These are phyloP conservation scores for Tolypocladium capitatum DNA, from an alignment of 2,329 filamentous ascomycete species.

Conservation along the genomic window DNA sequence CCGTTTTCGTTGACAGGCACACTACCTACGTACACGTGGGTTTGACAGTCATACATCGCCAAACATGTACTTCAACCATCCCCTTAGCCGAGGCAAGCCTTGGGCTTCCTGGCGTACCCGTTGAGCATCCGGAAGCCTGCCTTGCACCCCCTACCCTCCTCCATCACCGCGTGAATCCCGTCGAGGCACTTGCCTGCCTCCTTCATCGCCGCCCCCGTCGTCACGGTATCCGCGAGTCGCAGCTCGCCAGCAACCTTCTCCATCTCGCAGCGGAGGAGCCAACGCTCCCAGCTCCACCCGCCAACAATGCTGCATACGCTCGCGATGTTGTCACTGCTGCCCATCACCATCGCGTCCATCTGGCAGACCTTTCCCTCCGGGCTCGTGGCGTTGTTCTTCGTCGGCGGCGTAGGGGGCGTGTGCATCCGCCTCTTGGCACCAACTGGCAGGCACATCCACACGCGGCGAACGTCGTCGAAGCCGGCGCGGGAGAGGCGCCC, in stretches of 20 bases:
- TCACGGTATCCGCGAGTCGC: slow-evolving; percentile 38
- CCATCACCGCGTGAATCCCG: slow-evolving; percentile 45
- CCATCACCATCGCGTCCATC: slow-evolving; percentile 49
- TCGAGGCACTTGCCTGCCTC: slow-evolving; percentile 48
- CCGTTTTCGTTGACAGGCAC: background rate
- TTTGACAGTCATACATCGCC: background rate
- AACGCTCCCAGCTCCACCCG: slow-evolving; percentile 90
- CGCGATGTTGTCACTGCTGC: slow-evolving; percentile 59
- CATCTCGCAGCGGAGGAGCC: slow-evolving; percentile 77
- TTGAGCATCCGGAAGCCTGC: slow-evolving; percentile 48
- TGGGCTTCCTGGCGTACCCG: slow-evolving; percentile 52
- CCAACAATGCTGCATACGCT: slow-evolving; percentile 71
- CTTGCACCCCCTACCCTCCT: slow-evolving; percentile 47
- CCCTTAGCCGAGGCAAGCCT: slow-evolving; percentile 15
- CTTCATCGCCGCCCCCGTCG: slow-evolving; percentile 34
- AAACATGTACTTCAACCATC: background rate
- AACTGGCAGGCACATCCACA: slow-evolving; percentile 83
- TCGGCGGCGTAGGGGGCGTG: slow-evolving; percentile 16
- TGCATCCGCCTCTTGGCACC: slow-evolving; percentile 32
- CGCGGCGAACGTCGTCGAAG: slow-evolving; percentile 68
- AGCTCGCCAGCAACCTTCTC: slow-evolving; percentile 63
- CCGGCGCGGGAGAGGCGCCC: slow-evolving; percentile 59
- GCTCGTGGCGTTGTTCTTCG: slow-evolving; percentile 22
- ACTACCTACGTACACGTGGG: background rate
- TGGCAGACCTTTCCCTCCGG: slow-evolving; percentile 32